phyloP scores from a whole-genome alignment of 2,329 filamentous ascomycete genomes.

The Metarhizium humberi region DNA sequence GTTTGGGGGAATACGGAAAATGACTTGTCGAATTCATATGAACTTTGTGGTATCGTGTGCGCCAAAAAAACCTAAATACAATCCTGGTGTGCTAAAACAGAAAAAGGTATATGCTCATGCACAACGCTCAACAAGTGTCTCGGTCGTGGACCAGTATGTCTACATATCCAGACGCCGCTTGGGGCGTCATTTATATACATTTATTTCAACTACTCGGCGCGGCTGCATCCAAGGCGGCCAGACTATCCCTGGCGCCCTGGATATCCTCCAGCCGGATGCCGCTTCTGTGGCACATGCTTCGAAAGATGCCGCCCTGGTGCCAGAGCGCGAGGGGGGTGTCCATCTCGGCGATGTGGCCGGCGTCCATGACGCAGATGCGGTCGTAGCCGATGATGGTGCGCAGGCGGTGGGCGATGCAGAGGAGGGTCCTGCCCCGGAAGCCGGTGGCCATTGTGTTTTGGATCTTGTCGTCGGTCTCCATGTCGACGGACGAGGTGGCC shows the following conservation, averaged over 20 bases:
- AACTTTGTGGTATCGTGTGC: too few relatives aligned
- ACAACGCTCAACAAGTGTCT: too few relatives aligned
- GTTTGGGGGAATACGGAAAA: too few relatives aligned
- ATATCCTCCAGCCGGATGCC: constrained; percentile 58
- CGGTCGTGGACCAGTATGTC: too few relatives aligned
- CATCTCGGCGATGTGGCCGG: constrained; percentile 77
- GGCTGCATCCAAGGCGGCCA: constrained; percentile 12
- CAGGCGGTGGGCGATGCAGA: constrained; percentile 88
- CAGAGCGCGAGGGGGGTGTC: constrained; percentile 69
- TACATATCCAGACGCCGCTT: too few relatives aligned
- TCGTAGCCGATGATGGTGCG: constrained; percentile 93
- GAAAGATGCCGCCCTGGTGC: constrained; percentile 68
- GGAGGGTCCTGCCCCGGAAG: constrained; percentile 76
- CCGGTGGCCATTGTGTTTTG: constrained; percentile 78
- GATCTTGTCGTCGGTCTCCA: constrained; percentile 95
- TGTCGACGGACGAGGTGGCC: constrained; percentile 85
- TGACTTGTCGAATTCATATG: too few relatives aligned
- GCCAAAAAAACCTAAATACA: neutral
- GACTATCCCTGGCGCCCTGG: constrained; percentile 28
- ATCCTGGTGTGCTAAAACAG: too few relatives aligned
- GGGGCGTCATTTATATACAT: neutral
- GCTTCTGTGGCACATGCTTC: constrained; percentile 80
- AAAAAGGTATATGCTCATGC: neutral
- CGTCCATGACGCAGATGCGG: constrained; percentile 93
- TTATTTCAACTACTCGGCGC: neutral